Conservation (phyloP, 495 filamentous ascomycete species). For the Gamarada debralockiae region DNA sequence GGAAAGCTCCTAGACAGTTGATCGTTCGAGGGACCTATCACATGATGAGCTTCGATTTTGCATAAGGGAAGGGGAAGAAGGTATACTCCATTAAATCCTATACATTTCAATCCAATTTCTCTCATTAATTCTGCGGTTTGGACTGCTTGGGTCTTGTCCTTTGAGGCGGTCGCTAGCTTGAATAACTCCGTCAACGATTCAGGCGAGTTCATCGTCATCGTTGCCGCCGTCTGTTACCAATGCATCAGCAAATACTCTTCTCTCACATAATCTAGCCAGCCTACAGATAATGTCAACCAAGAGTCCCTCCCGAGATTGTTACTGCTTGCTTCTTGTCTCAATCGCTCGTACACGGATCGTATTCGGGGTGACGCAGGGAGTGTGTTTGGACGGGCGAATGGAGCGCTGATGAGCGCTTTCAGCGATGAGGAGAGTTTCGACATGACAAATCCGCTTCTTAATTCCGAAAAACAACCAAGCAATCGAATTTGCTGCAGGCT, state of each 20-base stretch:
- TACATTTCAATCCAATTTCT: slow-evolving; percentile 77
- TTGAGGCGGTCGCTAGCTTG: slow-evolving; percentile 41
- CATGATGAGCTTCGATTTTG: not conserved
- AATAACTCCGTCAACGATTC: slow-evolving; percentile 56
- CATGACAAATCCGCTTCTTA: too few relatives aligned
- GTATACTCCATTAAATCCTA: slow-evolving; percentile 67
- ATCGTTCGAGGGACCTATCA: slow-evolving; percentile 69
- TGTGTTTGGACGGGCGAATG: slow-evolving; percentile 61
- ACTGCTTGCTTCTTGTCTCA: slow-evolving; percentile 48
- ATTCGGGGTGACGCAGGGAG: slow-evolving; percentile 60
- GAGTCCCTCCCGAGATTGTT: slow-evolving; percentile 54
- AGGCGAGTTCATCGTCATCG: slow-evolving; percentile 73
- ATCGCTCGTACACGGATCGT: slow-evolving; percentile 52
- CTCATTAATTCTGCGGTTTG: slow-evolving; percentile 69
- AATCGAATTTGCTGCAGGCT: too few relatives aligned
- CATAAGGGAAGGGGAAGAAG: not conserved
- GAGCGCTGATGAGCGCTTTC: slow-evolving; percentile 68
- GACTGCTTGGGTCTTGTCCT: slow-evolving; percentile 34
- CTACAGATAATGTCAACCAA: slow-evolving; percentile 63
- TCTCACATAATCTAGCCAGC: slow-evolving; percentile 14
- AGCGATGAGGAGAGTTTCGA: slow-evolving; percentile 63
- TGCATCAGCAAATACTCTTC: not conserved
- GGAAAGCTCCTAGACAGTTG: slow-evolving; percentile 70
- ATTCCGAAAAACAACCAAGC: too few relatives aligned
- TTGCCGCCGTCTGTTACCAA: slow-evolving; percentile 54